Conservation (phyloP, 2,329 filamentous ascomycete genomes). For the Apiospora hydei region DNA sequence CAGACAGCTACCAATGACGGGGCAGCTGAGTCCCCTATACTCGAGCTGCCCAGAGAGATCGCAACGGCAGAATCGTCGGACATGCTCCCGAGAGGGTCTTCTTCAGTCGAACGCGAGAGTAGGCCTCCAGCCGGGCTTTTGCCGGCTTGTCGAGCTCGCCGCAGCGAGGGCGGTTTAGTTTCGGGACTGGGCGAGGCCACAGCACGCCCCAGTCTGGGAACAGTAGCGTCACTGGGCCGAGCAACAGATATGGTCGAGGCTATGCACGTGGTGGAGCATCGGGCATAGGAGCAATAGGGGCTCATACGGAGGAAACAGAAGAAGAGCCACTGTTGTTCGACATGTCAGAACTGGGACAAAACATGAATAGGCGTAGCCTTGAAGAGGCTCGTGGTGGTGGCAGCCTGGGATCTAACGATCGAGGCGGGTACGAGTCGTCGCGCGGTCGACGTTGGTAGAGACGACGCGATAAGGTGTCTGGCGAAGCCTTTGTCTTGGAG, state of each 20-base stretch:
- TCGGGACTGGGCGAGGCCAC: constrained; percentile 42
- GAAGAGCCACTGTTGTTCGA: constrained; percentile 75
- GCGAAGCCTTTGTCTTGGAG: constrained; percentile 13
- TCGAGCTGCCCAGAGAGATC: constrained; percentile 54
- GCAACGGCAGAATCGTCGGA: constrained; percentile 48
- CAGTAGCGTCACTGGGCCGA: constrained; percentile 43
- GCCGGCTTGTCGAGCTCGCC: constrained; percentile 50
- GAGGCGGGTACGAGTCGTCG: constrained; percentile 47
- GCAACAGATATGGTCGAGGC: constrained; percentile 42
- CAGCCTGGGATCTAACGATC: constrained; percentile 48
- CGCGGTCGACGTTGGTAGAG: constrained; percentile 35
- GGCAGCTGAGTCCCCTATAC: constrained; percentile 41
- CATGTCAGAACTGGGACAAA: constrained; percentile 72
- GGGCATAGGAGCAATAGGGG: constrained; percentile 53
- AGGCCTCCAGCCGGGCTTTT: constrained; percentile 54
- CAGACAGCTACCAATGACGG: constrained; percentile 48
- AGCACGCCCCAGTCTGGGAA: constrained; percentile 44
- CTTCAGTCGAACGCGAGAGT: constrained; percentile 49
- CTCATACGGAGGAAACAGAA: constrained; percentile 59
- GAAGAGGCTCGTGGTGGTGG: constrained; percentile 58
- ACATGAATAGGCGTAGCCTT: constrained; percentile 62
- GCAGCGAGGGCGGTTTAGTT: constrained; percentile 55
- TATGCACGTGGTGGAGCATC: constrained; percentile 45
- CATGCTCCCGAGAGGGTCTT: constrained; percentile 49
- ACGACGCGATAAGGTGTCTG: constrained; percentile 17